Evolutionary conservation across 805 yeast genomes (phyloP).

Genomic region (Candida railenensis): DNA sequence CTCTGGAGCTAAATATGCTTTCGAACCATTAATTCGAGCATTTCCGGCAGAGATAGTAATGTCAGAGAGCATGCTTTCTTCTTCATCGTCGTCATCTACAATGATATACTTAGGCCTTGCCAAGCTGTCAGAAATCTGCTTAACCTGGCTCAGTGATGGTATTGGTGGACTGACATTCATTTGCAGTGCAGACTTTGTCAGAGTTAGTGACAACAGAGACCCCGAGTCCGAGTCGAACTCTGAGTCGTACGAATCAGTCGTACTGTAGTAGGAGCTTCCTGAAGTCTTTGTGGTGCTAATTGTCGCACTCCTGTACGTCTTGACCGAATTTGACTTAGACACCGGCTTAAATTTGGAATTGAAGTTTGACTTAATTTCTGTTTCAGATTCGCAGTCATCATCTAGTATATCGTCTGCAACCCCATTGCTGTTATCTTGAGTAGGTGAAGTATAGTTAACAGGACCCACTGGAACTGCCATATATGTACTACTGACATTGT

Average conservation of each 20-base stretch:
- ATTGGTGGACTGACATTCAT: not conserved
- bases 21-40: not conserved
- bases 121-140: not conserved
- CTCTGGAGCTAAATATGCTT: not conserved
- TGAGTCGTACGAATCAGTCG: not conserved
- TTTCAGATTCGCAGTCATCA: not conserved
- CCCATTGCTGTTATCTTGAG: not conserved
- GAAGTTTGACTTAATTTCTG: not conserved
- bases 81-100: constrained; percentile 11
- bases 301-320: not conserved
- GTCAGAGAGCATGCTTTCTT: constrained; percentile 15
- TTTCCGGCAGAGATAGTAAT: constrained; percentile 1
- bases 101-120: constrained; percentile 4
- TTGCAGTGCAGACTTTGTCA: not conserved
- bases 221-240: not conserved
- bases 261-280: not conserved
- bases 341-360: not conserved
- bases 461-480: not conserved
- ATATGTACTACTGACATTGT: not conserved
- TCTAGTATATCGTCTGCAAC: not conserved
- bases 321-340: not conserved
- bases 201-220: not conserved
- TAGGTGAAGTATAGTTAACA: not conserved
- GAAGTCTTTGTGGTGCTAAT: too few relatives aligned
- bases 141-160: not conserved